Evolutionary conservation across 1,284 basidiomycete species (phyloP), one percentile per base, ranked within the genome.

Genomic region (Cryptococcus depauperatus): DNA sequence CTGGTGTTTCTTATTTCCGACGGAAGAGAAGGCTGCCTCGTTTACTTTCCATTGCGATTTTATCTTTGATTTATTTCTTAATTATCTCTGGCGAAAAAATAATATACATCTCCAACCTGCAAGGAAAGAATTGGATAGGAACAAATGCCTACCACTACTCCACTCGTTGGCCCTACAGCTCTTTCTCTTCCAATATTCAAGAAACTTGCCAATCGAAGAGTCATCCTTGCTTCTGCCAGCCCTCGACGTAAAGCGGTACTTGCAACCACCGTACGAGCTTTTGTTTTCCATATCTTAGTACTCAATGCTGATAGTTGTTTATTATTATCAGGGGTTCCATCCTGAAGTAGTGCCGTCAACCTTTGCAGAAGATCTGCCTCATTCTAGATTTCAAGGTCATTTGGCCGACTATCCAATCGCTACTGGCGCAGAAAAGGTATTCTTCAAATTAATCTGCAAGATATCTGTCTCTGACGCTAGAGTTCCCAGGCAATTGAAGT

Each of bases 341-440:
- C 89, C 90, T 1, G 88, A 95, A 64, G 78, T 95, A 47, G 76
- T 95, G 0, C 85, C 90, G 0, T 93, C 90, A 2, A 85, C 77
- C 0, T 97, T 97, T 55, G 77, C 79, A 30, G 93, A 97, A 68
- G 75, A 92, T 59, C 73, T 97, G 13, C 75, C 79, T 0, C 74
- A 84, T 39, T 71, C 72, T 16, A 76, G 78, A 3, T 97, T 72
- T 48, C 60, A 83, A 48, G 79, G 80, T 22, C 79, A 86, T 52
- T 76, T 85, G 14, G 85, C 88, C 48, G 89, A 95, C 64, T 97
- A 98, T 65, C 88, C 92, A 0, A 86, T 95, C 5, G 82, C 91
- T 7, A 97, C 91, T 0, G 89, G 89, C 2, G 82, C 81, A 2
- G 84, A 92, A 55, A 97, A 96, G 74, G 77, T 75, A 16, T 30